Evolutionary conservation across 176 grass and related monocot genomes (phyloP).

Genomic region (Eleusine indica): DNA sequence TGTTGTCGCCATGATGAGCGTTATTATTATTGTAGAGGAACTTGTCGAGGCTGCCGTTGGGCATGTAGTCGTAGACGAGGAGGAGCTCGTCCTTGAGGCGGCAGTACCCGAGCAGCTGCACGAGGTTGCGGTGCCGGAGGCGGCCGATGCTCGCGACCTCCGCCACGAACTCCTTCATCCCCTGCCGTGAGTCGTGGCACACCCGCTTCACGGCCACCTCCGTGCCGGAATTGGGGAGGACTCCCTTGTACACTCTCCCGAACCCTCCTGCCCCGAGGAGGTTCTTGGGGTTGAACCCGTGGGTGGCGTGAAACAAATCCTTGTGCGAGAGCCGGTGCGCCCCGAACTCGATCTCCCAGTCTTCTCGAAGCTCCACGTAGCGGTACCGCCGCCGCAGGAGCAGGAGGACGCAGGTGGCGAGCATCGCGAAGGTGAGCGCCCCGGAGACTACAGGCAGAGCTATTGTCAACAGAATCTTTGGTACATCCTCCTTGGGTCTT

Average conservation of each 20-base stretch:
- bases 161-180: conserved; percentile 30
- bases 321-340: conserved; percentile 25
- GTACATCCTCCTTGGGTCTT: too few relatives aligned
- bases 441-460: background rate
- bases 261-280: conserved; percentile 25
- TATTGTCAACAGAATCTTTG: too few relatives aligned
- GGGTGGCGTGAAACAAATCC: background rate
- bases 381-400: conserved; percentile 3
- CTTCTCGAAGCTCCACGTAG: background rate
- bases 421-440: background rate
- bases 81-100: conserved; percentile 42
- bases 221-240: background rate
- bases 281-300: conserved; percentile 27
- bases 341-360: conserved; percentile 37
- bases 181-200: conserved; percentile 6
- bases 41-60: conserved; percentile 76
- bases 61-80: conserved; percentile 90
- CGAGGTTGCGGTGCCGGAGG: conserved; percentile 55
- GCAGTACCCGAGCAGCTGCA: conserved; percentile 47
- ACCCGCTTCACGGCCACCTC: conserved; percentile 32
- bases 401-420: background rate
- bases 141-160: conserved; percentile 52
- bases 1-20: background rate
- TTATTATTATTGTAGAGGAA: background rate
- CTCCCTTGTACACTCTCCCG: conserved; percentile 30